Evolutionary conservation across 2,329 filamentous ascomycete genomes (phyloP).

Genomic region (Ophiostoma perfectum): DNA sequence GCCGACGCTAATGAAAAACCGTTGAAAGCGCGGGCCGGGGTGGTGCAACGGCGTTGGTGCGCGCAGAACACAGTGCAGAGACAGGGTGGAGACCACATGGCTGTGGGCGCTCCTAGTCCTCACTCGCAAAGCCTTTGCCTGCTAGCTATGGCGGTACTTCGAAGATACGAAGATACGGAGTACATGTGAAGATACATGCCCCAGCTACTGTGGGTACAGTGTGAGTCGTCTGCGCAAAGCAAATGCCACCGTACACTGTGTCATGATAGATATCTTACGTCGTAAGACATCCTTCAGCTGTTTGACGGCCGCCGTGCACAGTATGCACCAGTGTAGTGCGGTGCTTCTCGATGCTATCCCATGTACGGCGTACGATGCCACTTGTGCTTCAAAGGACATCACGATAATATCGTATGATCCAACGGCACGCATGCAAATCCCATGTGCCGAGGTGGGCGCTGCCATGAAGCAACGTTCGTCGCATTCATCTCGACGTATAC

Average conservation of each 20-base stretch:
- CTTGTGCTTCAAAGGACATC: no score
- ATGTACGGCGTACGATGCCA: no score
- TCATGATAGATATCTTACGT: neutral
- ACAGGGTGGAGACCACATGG: neutral
- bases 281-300: neutral
- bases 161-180: neutral
- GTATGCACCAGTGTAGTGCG: no score
- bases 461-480: no score
- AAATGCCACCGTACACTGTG: neutral
- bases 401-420: no score
- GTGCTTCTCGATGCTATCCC: no score
- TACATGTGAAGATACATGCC: neutral
- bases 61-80: neutral
- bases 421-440: no score
- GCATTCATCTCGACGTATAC: no score
- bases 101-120: neutral
- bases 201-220: conserved; percentile 14
- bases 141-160: neutral
- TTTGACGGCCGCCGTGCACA: no score
- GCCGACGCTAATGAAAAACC: conserved; percentile 24
- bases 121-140: neutral
- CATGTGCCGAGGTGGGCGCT: no score
- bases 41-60: conserved; percentile 18
- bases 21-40: conserved; percentile 25
- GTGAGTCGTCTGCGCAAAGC: neutral